Evolutionary conservation across 768 basidiomycete genomes (phyloP), one percentile per base, ranked within the genome.

Genomic region (Hirschioporus abietinus): DNA sequence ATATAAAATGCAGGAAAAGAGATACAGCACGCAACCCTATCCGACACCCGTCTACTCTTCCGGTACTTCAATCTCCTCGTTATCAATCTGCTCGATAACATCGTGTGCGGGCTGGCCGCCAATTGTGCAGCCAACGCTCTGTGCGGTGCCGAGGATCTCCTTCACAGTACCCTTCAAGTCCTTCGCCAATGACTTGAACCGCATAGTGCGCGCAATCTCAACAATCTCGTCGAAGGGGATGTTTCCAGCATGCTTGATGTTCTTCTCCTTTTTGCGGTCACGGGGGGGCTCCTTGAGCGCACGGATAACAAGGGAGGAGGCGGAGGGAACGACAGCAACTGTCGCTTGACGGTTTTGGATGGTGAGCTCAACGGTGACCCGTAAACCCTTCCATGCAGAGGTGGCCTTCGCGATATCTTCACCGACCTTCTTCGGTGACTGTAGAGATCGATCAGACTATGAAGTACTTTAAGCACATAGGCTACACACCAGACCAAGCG

Each of bases 381-480:
- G 94, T 77, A 99, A 93, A 83, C 97, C 97, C 82, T 99, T 99
- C 97, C 97, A 99, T 77, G 89, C 90, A 62, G 89, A 87, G 68
- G 97, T 99, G 67, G 96, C 96, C 80, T 99, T 99, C 74, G 97
- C 97, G 77, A 99, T 99, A 82, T 99, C 97, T 93, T 99, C 97
- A 82, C 97, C 97, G 81, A 99, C 97, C 84, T 99, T 99, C 85
- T 99, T 99, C 73, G 97, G 97, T 67, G 97, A 98, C 97, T 99
- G 72, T 63, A 66, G 25, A 36, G 35, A 76, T 66, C 75, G 70
- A 12, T 52, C 64, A 36, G 64, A 26, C 25, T 27, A 60, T 64
- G 63, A 63, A 60, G 57, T 0, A 71, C 65, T 57, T 35, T 30
- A 61, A 27, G 27, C 42, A 52, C 12, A 26, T 7, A 35, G 42